Evolutionary conservation across 2,329 filamentous ascomycete species (phyloP).

Genomic region (Ceratocystis albifundus): DNA sequence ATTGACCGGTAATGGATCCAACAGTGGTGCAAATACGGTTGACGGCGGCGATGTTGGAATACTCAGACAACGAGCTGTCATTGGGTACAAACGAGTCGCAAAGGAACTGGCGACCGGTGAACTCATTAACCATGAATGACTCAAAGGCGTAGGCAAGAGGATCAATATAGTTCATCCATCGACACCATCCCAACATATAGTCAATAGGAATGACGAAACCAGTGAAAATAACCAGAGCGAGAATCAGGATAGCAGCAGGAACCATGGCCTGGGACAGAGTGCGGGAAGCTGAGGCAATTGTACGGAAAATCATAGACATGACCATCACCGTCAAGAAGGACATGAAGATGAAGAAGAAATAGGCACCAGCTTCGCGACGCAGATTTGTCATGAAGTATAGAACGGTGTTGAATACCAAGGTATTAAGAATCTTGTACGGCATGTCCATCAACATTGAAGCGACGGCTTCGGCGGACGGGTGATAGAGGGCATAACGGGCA

Average conservation of each 20-base stretch:
- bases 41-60: constrained; percentile 29
- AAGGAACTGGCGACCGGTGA: constrained; percentile 49
- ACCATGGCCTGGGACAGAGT: constrained; percentile 55
- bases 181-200: constrained; percentile 69
- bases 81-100: constrained; percentile 40
- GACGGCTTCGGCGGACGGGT: constrained; percentile 78
- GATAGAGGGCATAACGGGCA: constrained; percentile 72
- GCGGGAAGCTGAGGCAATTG: constrained; percentile 63
- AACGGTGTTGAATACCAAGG: constrained; percentile 63
- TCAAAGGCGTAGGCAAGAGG: constrained; percentile 74
- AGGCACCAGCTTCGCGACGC: constrained; percentile 58
- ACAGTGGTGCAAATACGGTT: constrained; percentile 48
- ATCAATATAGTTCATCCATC: constrained; percentile 74
- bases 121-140: constrained; percentile 72
- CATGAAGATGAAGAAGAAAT: constrained; percentile 77
- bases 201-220: constrained; percentile 54
- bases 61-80: constrained; percentile 28
- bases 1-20: constrained; percentile 45
- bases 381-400: constrained; percentile 85
- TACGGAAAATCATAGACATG: constrained; percentile 82
- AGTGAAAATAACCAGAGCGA: constrained; percentile 57
- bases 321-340: constrained; percentile 60
- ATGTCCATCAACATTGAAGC: constrained; percentile 77
- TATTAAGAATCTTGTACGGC: constrained; percentile 68
- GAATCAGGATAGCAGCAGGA: constrained; percentile 48